These are phyloP conservation scores for Physaria fendleri DNA, from an alignment of 345 rosid genomes.

Conservation along the genomic window DNA sequence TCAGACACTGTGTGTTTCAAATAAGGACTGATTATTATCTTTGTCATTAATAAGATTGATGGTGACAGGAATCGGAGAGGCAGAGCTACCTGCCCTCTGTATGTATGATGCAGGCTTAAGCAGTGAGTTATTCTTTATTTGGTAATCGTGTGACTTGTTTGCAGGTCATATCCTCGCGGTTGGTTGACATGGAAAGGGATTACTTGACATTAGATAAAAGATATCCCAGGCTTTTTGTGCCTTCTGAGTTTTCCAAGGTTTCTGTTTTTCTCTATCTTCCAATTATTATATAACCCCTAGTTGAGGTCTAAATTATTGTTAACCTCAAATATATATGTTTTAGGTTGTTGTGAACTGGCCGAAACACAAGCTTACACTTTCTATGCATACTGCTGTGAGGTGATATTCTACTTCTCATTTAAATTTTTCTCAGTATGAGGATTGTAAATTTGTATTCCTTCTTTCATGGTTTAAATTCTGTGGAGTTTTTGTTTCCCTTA, in stretches of 20 bases:
- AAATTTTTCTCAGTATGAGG: background rate
- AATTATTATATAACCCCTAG: background rate
- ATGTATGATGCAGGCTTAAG: conserved; percentile 6
- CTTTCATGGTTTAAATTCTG: background rate
- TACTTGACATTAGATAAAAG: conserved; percentile 61
- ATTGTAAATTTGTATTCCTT: conserved; percentile 7
- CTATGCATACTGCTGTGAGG: conserved; percentile 81
- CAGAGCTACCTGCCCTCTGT: conserved; percentile 6
- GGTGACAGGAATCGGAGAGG: background rate
- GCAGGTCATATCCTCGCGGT: conserved; percentile 63
- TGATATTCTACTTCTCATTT: conserved; percentile 18
- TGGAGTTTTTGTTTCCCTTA: background rate
- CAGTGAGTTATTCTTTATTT: background rate
- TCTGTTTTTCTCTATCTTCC: background rate
- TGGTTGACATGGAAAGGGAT: conserved; percentile 76
- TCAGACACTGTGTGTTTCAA: background rate
- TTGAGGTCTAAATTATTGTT: background rate
- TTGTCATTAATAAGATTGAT: conserved; percentile 4
- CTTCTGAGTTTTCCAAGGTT: conserved; percentile 89
- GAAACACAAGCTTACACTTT: conserved; percentile 63
- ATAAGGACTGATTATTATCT: background rate
- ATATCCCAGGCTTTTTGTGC: conserved; percentile 69
- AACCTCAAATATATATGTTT: conserved; percentile 6
- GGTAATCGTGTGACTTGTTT: conserved; percentile 12
- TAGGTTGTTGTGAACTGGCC: conserved; percentile 88